Conservation (phyloP, 2,329 filamentous ascomycete species). For the Dothidotthia symphoricarpi region DNA sequence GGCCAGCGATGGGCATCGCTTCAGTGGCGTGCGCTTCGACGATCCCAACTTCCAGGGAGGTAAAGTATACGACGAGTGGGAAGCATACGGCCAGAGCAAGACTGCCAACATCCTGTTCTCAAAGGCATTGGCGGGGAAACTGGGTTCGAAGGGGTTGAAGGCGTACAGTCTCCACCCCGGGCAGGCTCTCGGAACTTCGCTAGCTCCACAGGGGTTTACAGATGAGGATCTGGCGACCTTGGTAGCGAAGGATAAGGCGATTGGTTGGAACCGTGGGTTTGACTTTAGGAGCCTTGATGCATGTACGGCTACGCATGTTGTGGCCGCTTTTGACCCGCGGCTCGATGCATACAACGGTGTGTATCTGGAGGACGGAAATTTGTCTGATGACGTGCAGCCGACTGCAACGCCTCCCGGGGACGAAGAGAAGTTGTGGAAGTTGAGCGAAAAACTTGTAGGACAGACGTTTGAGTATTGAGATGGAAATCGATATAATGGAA, state of each 20-base stretch:
- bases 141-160: conserved; percentile 21
- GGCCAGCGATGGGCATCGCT: conserved; percentile 42
- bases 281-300: conserved; percentile 28
- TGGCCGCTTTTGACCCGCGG: conserved; percentile 31
- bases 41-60: conserved; percentile 46
- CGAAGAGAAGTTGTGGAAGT: conserved; percentile 32
- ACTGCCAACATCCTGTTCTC: conserved; percentile 49
- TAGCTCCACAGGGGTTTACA: conserved; percentile 14
- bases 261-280: conserved; percentile 23
- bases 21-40: conserved; percentile 45
- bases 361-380: conserved; percentile 27
- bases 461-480: conserved; percentile 27
- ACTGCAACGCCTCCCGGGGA: conserved; percentile 23
- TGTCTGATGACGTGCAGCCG: conserved; percentile 15
- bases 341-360: conserved; percentile 26
- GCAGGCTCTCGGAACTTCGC: conserved; percentile 22
- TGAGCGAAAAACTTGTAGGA: conserved; percentile 35
- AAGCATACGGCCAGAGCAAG: conserved; percentile 54
- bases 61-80: conserved; percentile 44
- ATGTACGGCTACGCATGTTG: conserved; percentile 32
- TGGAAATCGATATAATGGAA: no score
- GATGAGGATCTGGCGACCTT: conserved; percentile 20
- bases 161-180: conserved; percentile 36
- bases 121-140: conserved; percentile 20
- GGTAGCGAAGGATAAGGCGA: conserved; percentile 17